These are phyloP conservation scores for Blastomyces emzantsi DNA, from an alignment of 2,329 filamentous ascomycete species.

Conservation along the genomic window DNA sequence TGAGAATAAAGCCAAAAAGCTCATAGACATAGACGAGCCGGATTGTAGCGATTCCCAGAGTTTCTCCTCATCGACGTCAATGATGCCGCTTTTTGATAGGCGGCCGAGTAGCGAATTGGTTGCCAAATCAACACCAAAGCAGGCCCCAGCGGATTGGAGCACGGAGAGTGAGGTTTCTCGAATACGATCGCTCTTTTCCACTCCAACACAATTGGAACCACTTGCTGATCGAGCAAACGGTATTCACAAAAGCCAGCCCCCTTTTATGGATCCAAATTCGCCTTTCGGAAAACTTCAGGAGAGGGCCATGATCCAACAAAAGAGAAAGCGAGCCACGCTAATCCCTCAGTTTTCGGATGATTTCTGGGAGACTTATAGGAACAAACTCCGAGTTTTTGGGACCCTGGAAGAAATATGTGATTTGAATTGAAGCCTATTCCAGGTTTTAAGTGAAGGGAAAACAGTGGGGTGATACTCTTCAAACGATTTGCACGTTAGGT, in stretches of 20 bases:
- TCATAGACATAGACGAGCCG: constrained; percentile 5
- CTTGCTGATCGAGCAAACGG: constrained; percentile 19
- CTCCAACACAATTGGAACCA: constrained; percentile 25
- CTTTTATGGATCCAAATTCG: background rate
- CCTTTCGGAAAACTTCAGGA: constrained; percentile 5
- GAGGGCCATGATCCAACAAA: constrained; percentile 18
- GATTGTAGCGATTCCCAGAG: constrained; percentile 8
- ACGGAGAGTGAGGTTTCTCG: constrained; percentile 4
- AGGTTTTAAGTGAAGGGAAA: background rate
- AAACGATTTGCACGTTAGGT: background rate
- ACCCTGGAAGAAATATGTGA: constrained; percentile 45
- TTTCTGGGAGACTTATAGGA: constrained; percentile 53
- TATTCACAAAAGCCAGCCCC: background rate
- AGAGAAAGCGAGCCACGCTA: constrained; percentile 31
- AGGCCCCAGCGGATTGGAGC: constrained; percentile 11
- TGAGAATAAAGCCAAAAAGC: constrained; percentile 4
- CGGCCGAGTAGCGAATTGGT: background rate
- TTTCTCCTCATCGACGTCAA: background rate
- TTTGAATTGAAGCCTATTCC: constrained; percentile 14
- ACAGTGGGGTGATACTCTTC: too few relatives aligned
- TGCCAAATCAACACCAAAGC: background rate
- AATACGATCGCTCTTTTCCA: constrained; percentile 22
- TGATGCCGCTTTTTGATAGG: background rate
- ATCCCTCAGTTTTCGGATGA: constrained; percentile 45
- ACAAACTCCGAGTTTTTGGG: constrained; percentile 52